Percentiles rank a stretch among this genome's conserved stretches.
Evolutionary conservation across 257 asterid species (phyloP).

Genomic region (Solanum chiquidenum): DNA sequence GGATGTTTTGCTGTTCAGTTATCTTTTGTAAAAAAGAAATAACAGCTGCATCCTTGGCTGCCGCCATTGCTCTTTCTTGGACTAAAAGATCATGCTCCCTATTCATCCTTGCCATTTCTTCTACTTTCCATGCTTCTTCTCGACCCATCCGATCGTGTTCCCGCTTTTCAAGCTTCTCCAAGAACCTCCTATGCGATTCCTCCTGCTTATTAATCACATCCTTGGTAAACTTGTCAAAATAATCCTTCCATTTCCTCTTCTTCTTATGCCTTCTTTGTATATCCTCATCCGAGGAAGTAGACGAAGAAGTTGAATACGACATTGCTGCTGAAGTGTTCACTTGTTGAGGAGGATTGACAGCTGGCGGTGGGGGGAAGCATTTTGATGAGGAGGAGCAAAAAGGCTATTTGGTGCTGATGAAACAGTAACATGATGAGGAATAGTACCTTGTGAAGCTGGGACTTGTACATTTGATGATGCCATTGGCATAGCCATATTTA

Average conservation of each 20-base stretch:
- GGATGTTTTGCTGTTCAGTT: constrained; percentile 33
- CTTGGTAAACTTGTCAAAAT: constrained; percentile 45
- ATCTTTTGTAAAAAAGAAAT: constrained; percentile 58
- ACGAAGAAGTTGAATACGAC: constrained; percentile 63
- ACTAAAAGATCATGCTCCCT: constrained; percentile 66
- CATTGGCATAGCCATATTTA: constrained; percentile 3
- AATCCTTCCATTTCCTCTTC: constrained; percentile 87
- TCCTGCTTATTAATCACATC: constrained; percentile 73
- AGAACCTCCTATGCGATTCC: constrained; percentile 61
- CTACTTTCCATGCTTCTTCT: constrained; percentile 83
- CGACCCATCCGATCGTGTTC: constrained; percentile 66
- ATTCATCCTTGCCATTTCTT: constrained; percentile 61
- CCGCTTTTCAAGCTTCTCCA: constrained; percentile 63
- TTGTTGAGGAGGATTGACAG: constrained; percentile 6
- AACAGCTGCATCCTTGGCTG: constrained; percentile 73
- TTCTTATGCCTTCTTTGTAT: constrained; percentile 40
- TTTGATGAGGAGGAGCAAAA: background rate
- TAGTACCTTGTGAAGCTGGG: constrained; percentile 5
- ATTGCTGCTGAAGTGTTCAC: constrained; percentile 3
- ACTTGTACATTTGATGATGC: constrained; percentile 2
- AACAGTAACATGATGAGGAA: constrained; percentile 32
- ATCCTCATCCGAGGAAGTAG: constrained; percentile 79
- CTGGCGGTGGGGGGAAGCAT: background rate
- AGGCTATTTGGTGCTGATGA: constrained; percentile 34
- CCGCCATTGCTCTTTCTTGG: constrained; percentile 74